Evolutionary conservation across 208 protist species (phyloP), one percentile per base, ranked within the genome.

Genomic region (Crithidia brevicula): DNA sequence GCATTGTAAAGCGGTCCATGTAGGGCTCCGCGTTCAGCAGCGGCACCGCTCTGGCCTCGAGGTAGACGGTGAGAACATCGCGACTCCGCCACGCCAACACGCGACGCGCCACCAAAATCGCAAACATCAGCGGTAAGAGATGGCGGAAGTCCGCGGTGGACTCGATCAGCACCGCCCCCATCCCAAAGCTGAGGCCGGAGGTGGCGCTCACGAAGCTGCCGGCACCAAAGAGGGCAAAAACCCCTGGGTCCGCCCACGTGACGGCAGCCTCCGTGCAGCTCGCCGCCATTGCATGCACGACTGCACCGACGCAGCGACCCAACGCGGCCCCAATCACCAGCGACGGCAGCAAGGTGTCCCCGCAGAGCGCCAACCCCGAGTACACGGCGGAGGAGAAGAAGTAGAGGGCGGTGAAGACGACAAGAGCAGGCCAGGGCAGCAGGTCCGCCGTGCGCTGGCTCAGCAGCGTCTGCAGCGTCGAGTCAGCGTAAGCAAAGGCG

Each of bases 221-320:
- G n/a, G 83, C 83, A 20, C 83, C 83, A 58, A 88, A 76, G 46
- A 88, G 74, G 8, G 83, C 83, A 60, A 83, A 88, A 22, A 77
- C 72, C 7, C 79, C 79, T 7, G 79, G 79, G 66, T 88, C 83
- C 6, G 76, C 75, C 83, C 83, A 88, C n/a, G 70, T 53, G 4
- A 72, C 22, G 3, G 70, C 62, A 2, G 47, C 6, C 7, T 4
- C 7, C 31, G 9, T 36, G 11, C 28, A 13, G 3, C 7, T 9
- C 7, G 36, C 47, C 0, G 66, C 70, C 1, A 52, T 30, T 10
- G 52, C 18, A 43, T 70, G 60, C 16, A 82, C 74, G 4, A 25
- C 65, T 28, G 74, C 20, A 30, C 72, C 79, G 33, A 69, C 36
- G 18, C 78, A 58, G 34, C 83, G 79, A 0, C 83, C 83, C 16